Percentiles rank a stretch among this genome's conserved stretches.
phyloP scores from a whole-genome alignment of 805 yeast genomes.

The Jamesozyma rosinii region DNA sequence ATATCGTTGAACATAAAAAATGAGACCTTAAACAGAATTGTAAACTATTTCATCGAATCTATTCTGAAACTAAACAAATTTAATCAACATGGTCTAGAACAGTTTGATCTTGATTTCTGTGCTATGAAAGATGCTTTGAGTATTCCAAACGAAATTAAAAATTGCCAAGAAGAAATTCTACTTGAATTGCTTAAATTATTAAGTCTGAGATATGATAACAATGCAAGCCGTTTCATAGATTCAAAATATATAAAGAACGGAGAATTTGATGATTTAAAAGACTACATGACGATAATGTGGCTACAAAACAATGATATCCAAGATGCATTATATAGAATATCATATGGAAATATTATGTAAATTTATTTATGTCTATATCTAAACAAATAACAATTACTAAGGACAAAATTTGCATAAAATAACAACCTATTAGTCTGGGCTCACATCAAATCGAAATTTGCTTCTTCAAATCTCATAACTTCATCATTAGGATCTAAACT shows the following conservation, averaged over 20 bases:
- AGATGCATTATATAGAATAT: slow-evolving; percentile 32
- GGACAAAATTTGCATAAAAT: background rate
- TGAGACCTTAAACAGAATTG: slow-evolving; percentile 20
- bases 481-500: slow-evolving; percentile 6
- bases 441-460: slow-evolving; percentile 6
- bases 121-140: slow-evolving; percentile 24
- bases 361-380: background rate
- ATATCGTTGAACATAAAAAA: slow-evolving; percentile 18
- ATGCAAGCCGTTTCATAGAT: slow-evolving; percentile 10
- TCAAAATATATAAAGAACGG: slow-evolving; percentile 26
- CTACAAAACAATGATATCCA: slow-evolving; percentile 30
- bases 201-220: slow-evolving; percentile 23
- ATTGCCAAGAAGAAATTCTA: slow-evolving; percentile 16
- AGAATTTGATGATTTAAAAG: slow-evolving; percentile 22
- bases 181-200: slow-evolving; percentile 24
- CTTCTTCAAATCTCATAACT: slow-evolving; percentile 5
- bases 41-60: slow-evolving; percentile 30
- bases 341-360: slow-evolving; percentile 20
- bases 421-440: background rate
- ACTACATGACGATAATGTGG: slow-evolving; percentile 11
- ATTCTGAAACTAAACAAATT: slow-evolving; percentile 33
- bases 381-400: background rate
- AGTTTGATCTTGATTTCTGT: slow-evolving; percentile 27
- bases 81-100: slow-evolving; percentile 27
- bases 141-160: slow-evolving; percentile 12